Percentiles rank a stretch among this genome's conserved stretches.
Conservation (phyloP, 345 rosid genomes). For the Populus pruinosa region DNA sequence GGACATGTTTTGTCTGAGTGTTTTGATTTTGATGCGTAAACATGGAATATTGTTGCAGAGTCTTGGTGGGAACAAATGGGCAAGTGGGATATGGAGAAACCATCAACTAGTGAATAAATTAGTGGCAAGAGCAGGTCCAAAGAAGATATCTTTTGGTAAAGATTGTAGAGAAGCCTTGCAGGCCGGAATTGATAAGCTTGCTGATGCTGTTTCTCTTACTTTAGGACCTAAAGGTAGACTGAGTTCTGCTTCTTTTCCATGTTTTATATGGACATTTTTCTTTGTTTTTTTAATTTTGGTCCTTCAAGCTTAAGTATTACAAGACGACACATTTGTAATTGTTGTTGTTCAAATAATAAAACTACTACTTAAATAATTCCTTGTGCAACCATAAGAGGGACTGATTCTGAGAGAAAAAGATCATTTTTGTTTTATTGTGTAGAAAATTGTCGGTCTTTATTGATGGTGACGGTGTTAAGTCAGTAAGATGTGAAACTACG, state of each 20-base stretch:
- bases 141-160: constrained; percentile 61
- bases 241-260: not conserved
- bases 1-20: no score
- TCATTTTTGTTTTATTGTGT: no score
- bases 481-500: constrained; percentile 14
- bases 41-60: constrained; percentile 27
- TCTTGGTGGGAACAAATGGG: constrained; percentile 25
- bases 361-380: not conserved
- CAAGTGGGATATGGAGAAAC: constrained; percentile 20
- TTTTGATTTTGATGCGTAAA: no score
- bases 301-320: no score
- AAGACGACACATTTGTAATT: no score
- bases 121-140: constrained; percentile 65
- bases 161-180: constrained; percentile 69
- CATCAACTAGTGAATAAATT: constrained; percentile 28
- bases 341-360: not conserved
- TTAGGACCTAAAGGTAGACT: constrained; percentile 68
- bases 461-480: not conserved
- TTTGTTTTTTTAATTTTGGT: no score
- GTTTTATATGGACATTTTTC: not conserved
- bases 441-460: not conserved
- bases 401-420: no score
- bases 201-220: constrained; percentile 86
- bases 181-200: constrained; percentile 81
- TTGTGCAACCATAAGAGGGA: not conserved